Conservation (phyloP, 1,284 basidiomycete species). For the Boletus semigastroideus region DNA sequence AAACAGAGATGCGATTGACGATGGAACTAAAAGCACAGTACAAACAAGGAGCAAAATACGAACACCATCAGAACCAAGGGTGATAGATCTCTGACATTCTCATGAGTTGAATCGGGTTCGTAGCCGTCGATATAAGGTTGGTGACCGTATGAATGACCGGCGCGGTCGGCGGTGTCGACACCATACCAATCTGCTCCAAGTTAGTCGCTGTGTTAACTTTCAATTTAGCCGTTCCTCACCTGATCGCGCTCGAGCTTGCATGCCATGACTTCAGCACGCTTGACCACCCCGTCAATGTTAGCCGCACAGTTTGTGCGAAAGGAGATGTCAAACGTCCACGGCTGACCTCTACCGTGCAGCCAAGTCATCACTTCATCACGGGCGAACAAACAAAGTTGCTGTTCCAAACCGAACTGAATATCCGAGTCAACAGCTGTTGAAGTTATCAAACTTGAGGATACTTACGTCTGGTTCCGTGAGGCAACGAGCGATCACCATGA, state of each 20-base stretch:
- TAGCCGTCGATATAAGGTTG: conserved; percentile 77
- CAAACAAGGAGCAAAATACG: neutral
- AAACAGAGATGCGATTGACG: conserved; percentile 6
- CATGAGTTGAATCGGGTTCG: conserved; percentile 73
- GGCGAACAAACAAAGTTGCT: conserved; percentile 86
- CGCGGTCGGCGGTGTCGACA: conserved; percentile 38
- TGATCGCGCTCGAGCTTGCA: conserved; percentile 83
- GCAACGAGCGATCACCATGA: conserved; percentile 90
- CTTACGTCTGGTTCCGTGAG: conserved; percentile 91
- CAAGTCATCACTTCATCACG: conserved; percentile 90
- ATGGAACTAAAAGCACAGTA: conserved; percentile 3
- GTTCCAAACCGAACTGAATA: conserved; percentile 79
- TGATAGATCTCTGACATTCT: conserved; percentile 81
- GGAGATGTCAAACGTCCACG: conserved; percentile 54
- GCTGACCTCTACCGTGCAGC: conserved; percentile 53
- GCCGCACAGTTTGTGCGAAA: conserved; percentile 70
- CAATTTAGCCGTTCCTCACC: conserved; percentile 38
- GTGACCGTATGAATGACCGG: conserved; percentile 83
- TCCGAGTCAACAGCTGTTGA: conserved; percentile 1
- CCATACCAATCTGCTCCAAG: conserved; percentile 32
- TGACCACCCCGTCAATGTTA: conserved; percentile 82
- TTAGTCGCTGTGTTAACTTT: conserved; percentile 23
- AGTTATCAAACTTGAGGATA: neutral
- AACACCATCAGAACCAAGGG: conserved; percentile 70
- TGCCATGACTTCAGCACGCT: conserved; percentile 81